phyloP scores from a whole-genome alignment of 2,329 filamentous ascomycete genomes.

The Neonectria coccinea region DNA sequence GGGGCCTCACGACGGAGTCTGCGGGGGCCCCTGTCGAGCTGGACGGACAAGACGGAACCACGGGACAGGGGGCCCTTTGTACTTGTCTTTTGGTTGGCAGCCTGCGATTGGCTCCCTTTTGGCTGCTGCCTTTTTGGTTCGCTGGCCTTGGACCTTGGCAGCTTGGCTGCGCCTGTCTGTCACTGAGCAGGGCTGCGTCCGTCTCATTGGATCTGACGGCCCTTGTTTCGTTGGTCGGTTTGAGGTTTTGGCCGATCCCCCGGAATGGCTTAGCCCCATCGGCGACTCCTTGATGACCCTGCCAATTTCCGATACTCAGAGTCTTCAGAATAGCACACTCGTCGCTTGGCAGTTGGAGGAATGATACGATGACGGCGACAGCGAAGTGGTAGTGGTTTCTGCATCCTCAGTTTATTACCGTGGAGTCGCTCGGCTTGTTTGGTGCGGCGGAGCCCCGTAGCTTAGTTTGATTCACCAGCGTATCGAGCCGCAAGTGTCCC shows the following conservation, averaged over 20 bases:
- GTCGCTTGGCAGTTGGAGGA: conserved; percentile 12
- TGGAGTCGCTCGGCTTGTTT: conserved; percentile 7
- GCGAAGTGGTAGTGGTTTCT: not conserved
- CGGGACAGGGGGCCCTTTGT: not conserved
- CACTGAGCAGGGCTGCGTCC: not conserved
- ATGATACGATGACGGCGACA: conserved; percentile 5
- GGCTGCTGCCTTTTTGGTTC: not conserved
- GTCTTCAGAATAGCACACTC: conserved; percentile 21
- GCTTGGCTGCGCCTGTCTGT: not conserved
- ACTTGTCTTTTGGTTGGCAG: not conserved
- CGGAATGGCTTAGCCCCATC: conserved; percentile 35
- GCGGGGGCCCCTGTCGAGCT: conserved; percentile 7
- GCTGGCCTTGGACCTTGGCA: not conserved
- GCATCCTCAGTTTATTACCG: conserved; percentile 16
- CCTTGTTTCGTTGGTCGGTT: conserved; percentile 35
- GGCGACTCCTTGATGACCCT: conserved; percentile 44
- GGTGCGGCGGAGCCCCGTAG: not conserved
- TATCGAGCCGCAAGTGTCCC: not conserved
- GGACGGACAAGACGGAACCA: conserved; percentile 10
- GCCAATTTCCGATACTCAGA: conserved; percentile 43
- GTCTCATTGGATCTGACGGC: not conserved
- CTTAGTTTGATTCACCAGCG: not conserved
- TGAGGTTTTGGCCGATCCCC: conserved; percentile 21
- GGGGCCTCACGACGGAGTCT: conserved; percentile 20
- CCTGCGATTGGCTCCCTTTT: conserved; percentile 19